A percentile compares a stretch with the other conserved stretches of the same genome.
These are phyloP conservation scores for Erythrophleum fordii DNA, from an alignment of 306 rosid genomes.

Conservation along the genomic window DNA sequence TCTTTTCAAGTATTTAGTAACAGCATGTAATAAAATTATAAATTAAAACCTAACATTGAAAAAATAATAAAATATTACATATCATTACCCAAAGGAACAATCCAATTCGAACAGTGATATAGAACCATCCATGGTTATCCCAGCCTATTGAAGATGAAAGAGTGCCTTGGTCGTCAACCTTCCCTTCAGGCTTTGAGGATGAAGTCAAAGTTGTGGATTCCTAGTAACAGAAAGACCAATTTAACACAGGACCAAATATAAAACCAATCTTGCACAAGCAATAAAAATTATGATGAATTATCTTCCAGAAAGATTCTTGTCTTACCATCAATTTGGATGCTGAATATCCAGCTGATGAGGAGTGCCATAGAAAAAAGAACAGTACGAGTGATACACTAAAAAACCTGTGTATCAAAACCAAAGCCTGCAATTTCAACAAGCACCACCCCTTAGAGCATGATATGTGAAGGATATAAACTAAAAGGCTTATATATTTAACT, in stretches of 20 bases:
- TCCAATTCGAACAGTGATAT: slow-evolving; percentile 80
- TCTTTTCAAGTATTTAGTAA: slow-evolving; percentile 30
- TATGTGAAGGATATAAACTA: slow-evolving; percentile 25
- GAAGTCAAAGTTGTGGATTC: slow-evolving; percentile 46
- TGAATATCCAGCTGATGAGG: slow-evolving; percentile 64
- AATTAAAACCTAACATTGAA: slow-evolving; percentile 8
- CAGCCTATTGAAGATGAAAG: slow-evolving; percentile 54
- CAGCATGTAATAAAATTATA: slow-evolving; percentile 11
- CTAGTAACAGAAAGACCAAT: slow-evolving; percentile 49
- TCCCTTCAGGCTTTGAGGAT: slow-evolving; percentile 48
- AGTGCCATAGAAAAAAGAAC: slow-evolving; percentile 79
- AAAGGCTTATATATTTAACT: not conserved
- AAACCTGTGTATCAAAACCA: slow-evolving; percentile 98
- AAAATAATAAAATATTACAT: not conserved
- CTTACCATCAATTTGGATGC: slow-evolving; percentile 53
- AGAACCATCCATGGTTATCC: slow-evolving; percentile 87
- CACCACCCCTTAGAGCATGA: slow-evolving; percentile 50
- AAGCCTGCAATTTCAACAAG: slow-evolving; percentile 93
- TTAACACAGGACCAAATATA: slow-evolving; percentile 36
- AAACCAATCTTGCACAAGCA: slow-evolving; percentile 31
- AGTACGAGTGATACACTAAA: slow-evolving; percentile 83
- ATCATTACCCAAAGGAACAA: slow-evolving; percentile 89
- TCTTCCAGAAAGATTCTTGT: slow-evolving; percentile 36
- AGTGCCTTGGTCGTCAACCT: slow-evolving; percentile 50
- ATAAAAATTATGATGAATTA: slow-evolving; percentile 31